A percentile compares a stretch with the other conserved stretches of the same genome.
These are phyloP conservation scores for Ascosphaera apis DNA, from an alignment of 2,329 filamentous ascomycete species.

Conservation along the genomic window DNA sequence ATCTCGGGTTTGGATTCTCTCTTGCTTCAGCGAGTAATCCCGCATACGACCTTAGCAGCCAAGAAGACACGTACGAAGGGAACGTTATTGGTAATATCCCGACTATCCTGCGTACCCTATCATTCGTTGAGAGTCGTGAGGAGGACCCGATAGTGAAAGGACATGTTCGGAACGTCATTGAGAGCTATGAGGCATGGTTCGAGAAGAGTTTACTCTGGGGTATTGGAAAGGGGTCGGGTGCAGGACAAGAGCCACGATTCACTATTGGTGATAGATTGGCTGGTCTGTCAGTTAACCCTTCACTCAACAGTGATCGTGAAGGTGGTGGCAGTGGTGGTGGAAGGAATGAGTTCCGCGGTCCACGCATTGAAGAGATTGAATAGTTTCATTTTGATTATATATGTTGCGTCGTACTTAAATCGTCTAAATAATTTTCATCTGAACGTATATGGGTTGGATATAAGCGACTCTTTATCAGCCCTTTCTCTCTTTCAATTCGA, in stretches of 20 bases:
- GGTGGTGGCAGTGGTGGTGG: slow-evolving; percentile 6
- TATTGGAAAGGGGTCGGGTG: slow-evolving; percentile 10
- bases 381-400: slow-evolving; percentile 6
- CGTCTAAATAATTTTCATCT: no score
- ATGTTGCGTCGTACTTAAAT: no score
- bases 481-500: no score
- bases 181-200: slow-evolving; percentile 21
- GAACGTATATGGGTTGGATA: background rate
- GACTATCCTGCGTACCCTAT: slow-evolving; percentile 15
- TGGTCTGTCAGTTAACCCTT: slow-evolving; percentile 16
- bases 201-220: slow-evolving; percentile 20
- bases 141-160: slow-evolving; percentile 17
- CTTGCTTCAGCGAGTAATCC: slow-evolving; percentile 5
- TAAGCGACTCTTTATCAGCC: no score
- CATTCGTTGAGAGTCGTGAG: slow-evolving; percentile 17
- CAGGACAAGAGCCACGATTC: slow-evolving; percentile 8
- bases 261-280: slow-evolving; percentile 17
- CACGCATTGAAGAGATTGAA: slow-evolving; percentile 22
- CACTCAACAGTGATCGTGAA: slow-evolving; percentile 6
- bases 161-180: slow-evolving; percentile 17
- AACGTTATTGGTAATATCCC: slow-evolving; percentile 17
- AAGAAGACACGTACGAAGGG: background rate
- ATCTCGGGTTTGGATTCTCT: slow-evolving; percentile 19
- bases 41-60: slow-evolving; percentile 6
- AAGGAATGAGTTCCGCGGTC: slow-evolving; percentile 8